phyloP scores from a whole-genome alignment of 305 asterid species.

The Fraxinus paxiana region DNA sequence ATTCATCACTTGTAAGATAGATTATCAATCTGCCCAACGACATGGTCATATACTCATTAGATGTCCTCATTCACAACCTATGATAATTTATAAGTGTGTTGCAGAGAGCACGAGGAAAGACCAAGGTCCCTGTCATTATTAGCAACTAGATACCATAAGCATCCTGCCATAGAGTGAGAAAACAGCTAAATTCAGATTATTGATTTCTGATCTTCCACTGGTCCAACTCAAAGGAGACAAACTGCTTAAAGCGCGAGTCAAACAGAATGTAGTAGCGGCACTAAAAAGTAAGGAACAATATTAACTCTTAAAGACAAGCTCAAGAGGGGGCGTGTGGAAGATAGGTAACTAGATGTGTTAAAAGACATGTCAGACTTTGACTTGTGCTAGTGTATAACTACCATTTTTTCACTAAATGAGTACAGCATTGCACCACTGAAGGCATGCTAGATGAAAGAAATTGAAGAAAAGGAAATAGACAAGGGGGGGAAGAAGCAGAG shows the following conservation, averaged over 20 bases:
- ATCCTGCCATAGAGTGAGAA: neutral
- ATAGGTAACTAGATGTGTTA: neutral
- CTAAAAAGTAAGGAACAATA: neutral
- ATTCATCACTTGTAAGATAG: neutral
- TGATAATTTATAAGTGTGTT: neutral
- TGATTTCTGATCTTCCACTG: constrained; percentile 1
- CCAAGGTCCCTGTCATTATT: neutral
- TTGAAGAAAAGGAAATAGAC: neutral
- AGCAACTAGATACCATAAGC: neutral
- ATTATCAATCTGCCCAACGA: neutral
- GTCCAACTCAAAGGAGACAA: neutral
- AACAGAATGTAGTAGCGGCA: neutral
- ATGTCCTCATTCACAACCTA: neutral
- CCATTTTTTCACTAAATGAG: neutral
- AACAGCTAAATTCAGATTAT: neutral
- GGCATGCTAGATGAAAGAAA: neutral
- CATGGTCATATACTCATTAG: neutral
- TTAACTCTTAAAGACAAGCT: neutral
- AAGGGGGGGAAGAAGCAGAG: neutral
- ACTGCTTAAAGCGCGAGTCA: neutral
- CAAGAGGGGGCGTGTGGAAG: neutral
- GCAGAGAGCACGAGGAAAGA: neutral
- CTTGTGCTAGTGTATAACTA: neutral
- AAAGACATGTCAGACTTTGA: neutral
- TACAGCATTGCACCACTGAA: neutral